A percentile compares a stretch with the other conserved stretches of the same genome.
Evolutionary conservation across 1,284 basidiomycete species (phyloP).

Genomic region (Anthracocystis walkeri): DNA sequence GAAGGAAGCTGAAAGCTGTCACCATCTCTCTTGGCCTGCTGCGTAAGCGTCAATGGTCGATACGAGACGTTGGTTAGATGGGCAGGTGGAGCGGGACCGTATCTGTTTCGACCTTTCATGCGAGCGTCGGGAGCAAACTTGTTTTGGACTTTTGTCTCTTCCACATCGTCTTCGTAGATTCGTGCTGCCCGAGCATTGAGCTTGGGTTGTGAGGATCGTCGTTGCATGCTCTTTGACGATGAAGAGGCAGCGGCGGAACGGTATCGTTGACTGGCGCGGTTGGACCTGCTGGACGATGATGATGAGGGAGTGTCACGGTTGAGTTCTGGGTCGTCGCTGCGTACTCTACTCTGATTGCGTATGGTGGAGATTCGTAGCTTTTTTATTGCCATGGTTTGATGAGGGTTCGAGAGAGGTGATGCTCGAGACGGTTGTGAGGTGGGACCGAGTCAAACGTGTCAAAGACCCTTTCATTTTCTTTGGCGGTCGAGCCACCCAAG

Average conservation of each 20-base stretch:
- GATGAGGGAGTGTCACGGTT: conserved; percentile 21
- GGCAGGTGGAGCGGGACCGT: too few relatives aligned
- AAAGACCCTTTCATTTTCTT: too few relatives aligned
- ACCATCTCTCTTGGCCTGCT: conserved; percentile 29
- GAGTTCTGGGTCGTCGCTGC: conserved; percentile 44
- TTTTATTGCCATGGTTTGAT: conserved; percentile 26
- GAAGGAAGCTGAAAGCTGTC: conserved; percentile 17
- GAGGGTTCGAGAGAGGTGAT: neutral
- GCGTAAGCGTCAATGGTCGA: conserved; percentile 21
- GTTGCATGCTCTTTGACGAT: conserved; percentile 2
- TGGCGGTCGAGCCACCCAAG: too few relatives aligned
- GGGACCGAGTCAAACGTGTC: too few relatives aligned
- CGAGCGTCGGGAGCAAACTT: conserved; percentile 30
- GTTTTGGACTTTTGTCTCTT: conserved; percentile 35
- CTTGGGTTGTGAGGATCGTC: conserved; percentile 19
- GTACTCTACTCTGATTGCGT: conserved; percentile 27
- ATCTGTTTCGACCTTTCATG: conserved; percentile 12
- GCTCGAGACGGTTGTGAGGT: neutral
- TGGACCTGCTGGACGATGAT: conserved; percentile 5
- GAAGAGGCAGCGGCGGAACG: conserved; percentile 12
- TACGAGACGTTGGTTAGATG: conserved; percentile 18
- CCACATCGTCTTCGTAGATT: conserved; percentile 35
- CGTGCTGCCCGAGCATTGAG: conserved; percentile 27
- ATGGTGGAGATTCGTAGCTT: conserved; percentile 40
- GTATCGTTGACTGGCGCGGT: conserved; percentile 20